Conservation (phyloP, 495 filamentous ascomycete genomes). For the Hypoxylon cercidicola region DNA sequence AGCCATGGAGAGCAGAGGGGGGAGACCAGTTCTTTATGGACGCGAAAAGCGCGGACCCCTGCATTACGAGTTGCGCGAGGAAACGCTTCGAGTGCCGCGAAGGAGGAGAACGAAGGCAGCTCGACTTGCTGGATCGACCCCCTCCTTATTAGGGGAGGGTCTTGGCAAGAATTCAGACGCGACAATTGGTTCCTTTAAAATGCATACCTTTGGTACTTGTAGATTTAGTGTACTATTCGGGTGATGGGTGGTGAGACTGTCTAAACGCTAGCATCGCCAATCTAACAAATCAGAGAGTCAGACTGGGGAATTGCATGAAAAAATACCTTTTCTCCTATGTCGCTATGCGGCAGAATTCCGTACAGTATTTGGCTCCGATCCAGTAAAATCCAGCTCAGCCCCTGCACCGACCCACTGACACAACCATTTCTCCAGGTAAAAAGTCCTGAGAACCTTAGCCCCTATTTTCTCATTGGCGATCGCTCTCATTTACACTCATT, state of each 20-base stretch:
- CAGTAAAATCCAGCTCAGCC: slow-evolving; percentile 28
- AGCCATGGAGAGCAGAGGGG: slow-evolving; percentile 28
- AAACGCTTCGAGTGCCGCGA: slow-evolving; percentile 38
- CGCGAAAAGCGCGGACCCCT: slow-evolving; percentile 45
- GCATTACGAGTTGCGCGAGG: slow-evolving; percentile 35
- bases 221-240: slow-evolving; percentile 21
- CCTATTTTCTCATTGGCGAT: slow-evolving; percentile 33
- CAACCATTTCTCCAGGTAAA: no score
- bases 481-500: slow-evolving; percentile 24
- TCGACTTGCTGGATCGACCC: slow-evolving; percentile 15
- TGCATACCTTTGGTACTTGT: no score
- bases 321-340: slow-evolving; percentile 20
- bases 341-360: slow-evolving; percentile 29
- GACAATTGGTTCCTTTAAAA: slow-evolving; percentile 33
- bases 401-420: slow-evolving; percentile 38
- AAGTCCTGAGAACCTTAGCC: slow-evolving; percentile 14
- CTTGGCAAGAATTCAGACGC: slow-evolving; percentile 33
- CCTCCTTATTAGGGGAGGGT: slow-evolving; percentile 11
- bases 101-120: slow-evolving; percentile 17
- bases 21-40: slow-evolving; percentile 35
- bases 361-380: slow-evolving; percentile 29
- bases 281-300: slow-evolving; percentile 30
- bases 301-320: slow-evolving; percentile 32
- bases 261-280: slow-evolving; percentile 19
- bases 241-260: slow-evolving; percentile 31